phyloP scores from a whole-genome alignment of 1,139 yeast genomes.

The Pneumocystis oryctolagi region DNA sequence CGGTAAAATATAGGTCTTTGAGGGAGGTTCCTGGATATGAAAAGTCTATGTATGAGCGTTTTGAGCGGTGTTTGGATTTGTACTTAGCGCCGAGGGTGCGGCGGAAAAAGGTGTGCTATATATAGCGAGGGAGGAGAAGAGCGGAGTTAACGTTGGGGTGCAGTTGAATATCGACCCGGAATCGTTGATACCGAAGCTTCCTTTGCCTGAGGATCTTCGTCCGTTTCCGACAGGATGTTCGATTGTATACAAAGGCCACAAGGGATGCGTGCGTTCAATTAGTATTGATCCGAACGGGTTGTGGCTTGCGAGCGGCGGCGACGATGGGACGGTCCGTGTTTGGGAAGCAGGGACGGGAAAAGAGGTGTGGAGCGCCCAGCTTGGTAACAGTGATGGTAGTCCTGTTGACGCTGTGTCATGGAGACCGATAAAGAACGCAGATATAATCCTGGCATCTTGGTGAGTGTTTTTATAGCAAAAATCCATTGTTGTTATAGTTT shows the following conservation, averaged over 20 bases:
- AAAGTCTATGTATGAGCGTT: slow-evolving; percentile 72
- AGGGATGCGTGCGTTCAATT: slow-evolving; percentile 64
- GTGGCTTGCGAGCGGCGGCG: slow-evolving; percentile 96
- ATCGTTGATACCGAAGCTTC: slow-evolving; percentile 85
- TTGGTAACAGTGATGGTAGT: slow-evolving; percentile 35
- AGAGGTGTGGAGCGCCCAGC: slow-evolving; percentile 49
- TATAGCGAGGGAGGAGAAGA: no score
- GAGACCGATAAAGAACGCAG: slow-evolving; percentile 50
- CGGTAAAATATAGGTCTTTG: slow-evolving; percentile 65
- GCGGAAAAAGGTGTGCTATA: slow-evolving; percentile 40
- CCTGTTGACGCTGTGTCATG: slow-evolving; percentile 72
- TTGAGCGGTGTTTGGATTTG: slow-evolving; percentile 84
- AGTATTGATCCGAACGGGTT: slow-evolving; percentile 80
- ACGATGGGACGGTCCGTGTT: slow-evolving; percentile 85
- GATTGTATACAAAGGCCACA: slow-evolving; percentile 70
- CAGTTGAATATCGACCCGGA: slow-evolving; percentile 88
- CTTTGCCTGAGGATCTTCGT: slow-evolving; percentile 88
- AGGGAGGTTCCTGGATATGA: slow-evolving; percentile 90
- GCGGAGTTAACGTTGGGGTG: slow-evolving; percentile 21
- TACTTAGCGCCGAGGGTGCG: slow-evolving; percentile 95
- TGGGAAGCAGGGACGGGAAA: slow-evolving; percentile 97
- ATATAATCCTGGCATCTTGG: slow-evolving; percentile 16
- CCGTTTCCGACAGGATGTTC: slow-evolving; percentile 96
- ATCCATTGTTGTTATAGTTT: not conserved
- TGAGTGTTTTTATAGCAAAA: slow-evolving; percentile 22